phyloP scores from a whole-genome alignment of 1,139 yeast genomes.

The Pichia sp. region DNA sequence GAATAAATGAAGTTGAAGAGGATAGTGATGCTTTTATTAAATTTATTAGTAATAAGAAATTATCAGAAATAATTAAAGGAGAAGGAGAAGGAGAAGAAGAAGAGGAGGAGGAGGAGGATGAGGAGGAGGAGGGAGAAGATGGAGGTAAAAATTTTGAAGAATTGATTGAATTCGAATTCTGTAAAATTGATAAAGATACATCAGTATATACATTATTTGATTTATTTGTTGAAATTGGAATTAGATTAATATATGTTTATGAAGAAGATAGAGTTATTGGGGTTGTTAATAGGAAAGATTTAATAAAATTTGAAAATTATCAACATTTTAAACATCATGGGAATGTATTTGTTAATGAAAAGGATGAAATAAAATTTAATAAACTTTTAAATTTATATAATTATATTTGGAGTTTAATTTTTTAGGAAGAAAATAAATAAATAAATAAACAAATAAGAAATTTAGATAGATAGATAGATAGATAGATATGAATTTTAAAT shows the following conservation, averaged over 20 bases:
- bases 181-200: conserved; percentile 49
- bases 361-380: conserved; percentile 19
- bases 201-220: conserved; percentile 61
- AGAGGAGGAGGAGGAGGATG: conserved; percentile 11
- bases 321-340: conserved; percentile 25
- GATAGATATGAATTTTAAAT: not conserved
- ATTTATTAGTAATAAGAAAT: conserved; percentile 18
- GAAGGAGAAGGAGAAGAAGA: conserved; percentile 11
- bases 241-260: conserved; percentile 65
- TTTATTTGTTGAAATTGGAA: conserved; percentile 74
- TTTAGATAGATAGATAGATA: not conserved
- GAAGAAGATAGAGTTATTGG: conserved; percentile 52
- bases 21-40: conserved; percentile 17
- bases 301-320: conserved; percentile 46
- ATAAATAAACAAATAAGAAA: too few species aligned
- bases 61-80: conserved; percentile 9
- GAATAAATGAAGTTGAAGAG: not conserved
- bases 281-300: conserved; percentile 60
- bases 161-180: conserved; percentile 54
- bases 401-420: not conserved
- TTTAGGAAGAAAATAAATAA: too few species aligned
- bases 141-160: conserved; percentile 30
- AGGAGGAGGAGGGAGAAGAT: conserved; percentile 11
- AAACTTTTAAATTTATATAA: conserved; percentile 12
- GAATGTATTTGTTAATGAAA: conserved; percentile 20